These are phyloP conservation scores for Xylaria sp. DNA, from an alignment of 2,329 filamentous ascomycete species.

Conservation along the genomic window DNA sequence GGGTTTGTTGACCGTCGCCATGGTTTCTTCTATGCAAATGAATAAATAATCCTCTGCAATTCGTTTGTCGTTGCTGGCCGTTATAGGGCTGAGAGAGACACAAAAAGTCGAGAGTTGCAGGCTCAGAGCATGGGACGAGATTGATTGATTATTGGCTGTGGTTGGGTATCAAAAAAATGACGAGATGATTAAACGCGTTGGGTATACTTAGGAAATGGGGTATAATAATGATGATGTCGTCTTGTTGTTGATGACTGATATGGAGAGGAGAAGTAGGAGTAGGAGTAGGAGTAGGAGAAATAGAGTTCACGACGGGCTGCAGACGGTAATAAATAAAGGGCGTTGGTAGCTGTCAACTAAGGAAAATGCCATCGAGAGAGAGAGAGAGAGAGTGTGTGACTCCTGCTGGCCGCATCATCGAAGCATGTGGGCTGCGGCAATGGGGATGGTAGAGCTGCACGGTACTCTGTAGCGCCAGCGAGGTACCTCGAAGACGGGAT, in stretches of 20 bases:
- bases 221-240: conserved; percentile 8
- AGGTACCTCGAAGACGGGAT: neutral
- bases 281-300: neutral
- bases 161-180: conserved; percentile 30
- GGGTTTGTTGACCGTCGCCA: conserved; percentile 70
- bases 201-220: conserved; percentile 25
- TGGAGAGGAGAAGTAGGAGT: neutral
- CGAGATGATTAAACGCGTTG: conserved; percentile 16
- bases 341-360: neutral
- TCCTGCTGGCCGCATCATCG: neutral
- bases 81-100: conserved; percentile 1
- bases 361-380: too few species aligned
- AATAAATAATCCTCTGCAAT: neutral
- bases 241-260: conserved; percentile 4
- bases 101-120: neutral
- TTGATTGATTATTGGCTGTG: neutral
- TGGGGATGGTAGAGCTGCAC: too few species aligned
- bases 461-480: neutral
- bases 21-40: conserved; percentile 21
- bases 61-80: neutral
- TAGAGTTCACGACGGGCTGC: neutral
- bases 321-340: conserved; percentile 9
- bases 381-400: neutral
- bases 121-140: neutral
- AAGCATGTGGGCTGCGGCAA: neutral